Evolutionary conservation across 305 asterid genomes (phyloP), one percentile per base, ranked within the genome.

Genomic region (Stenogyne calaminthoides): DNA sequence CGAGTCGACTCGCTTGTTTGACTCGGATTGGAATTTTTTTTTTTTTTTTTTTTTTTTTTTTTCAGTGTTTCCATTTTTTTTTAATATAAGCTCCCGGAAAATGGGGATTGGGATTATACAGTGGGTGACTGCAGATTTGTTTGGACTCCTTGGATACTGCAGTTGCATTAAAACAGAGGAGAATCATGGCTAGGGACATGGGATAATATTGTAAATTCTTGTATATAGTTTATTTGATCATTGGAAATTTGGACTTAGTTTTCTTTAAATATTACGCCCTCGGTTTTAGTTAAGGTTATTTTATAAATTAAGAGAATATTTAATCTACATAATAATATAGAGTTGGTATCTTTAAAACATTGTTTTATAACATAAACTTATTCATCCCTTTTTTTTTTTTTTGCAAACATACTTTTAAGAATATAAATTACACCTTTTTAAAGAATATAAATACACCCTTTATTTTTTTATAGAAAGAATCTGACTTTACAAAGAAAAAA

Each of bases 1-100:
- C 83, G 77, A 60, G 77, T 80, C 69, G 87, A 82, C 79, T 84
- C 91, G 5, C 69, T 77, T 15, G 87, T 85, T 46, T 90, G 80
- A 90, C 77, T 71, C 80, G 69, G 49, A 11, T 14, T n/a, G 8
- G 19, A 10, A 44, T 11, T 32, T 6, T 5, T 12, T 14, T 0
- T 29, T 36, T 10, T 16, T 7, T 12, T 34, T 1, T 7, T 12
- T 14, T 0, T 29, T 36, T 10, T 18, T 7, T 2, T 3, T 39
- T 15, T 1, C 5, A 3, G 9, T 44, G n/a, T 25, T 18, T 55
- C 34, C 61, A 64, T 55, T 51, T 66, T 57, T 12, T 42, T 10
- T 10, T 10, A 14, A 25, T 0, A 25, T 0, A 42, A 47, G 40
- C 39, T 29, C 60, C 80, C 78, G 55, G 7, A 62, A 75, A 67